These are phyloP conservation scores for Elsinoe fawcettii DNA, from an alignment of 2,329 filamentous ascomycete genomes.

Conservation along the genomic window DNA sequence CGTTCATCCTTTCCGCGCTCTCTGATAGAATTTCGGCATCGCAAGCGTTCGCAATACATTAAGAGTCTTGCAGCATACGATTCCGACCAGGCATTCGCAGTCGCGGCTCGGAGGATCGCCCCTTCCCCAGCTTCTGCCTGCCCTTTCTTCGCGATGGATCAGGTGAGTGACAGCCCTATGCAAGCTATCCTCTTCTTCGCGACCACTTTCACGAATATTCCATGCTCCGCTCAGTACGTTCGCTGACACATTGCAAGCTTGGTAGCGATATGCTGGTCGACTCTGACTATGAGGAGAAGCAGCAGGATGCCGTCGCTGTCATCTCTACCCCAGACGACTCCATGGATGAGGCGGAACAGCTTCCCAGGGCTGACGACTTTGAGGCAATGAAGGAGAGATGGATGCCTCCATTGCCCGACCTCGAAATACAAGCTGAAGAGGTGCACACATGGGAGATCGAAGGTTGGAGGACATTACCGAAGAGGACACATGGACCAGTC, in stretches of 20 bases:
- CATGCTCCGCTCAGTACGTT: not conserved
- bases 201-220: not conserved
- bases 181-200: not conserved
- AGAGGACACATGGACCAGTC: slow-evolving; percentile 78
- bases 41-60: not conserved
- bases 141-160: slow-evolving; percentile 11
- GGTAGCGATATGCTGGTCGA: slow-evolving; percentile 58
- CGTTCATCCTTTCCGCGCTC: not conserved
- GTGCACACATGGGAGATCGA: slow-evolving; percentile 81
- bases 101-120: slow-evolving; percentile 8
- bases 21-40: not conserved
- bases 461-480: slow-evolving; percentile 66
- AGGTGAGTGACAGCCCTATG: not conserved
- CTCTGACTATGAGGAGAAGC: slow-evolving; percentile 55
- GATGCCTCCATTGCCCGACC: slow-evolving; percentile 68
- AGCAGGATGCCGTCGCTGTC: slow-evolving; percentile 47
- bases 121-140: slow-evolving; percentile 14
- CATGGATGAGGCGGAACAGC: slow-evolving; percentile 41
- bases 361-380: slow-evolving; percentile 53
- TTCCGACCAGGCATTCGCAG: not conserved
- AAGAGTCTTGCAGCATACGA: not conserved
- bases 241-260: slow-evolving; percentile 37
- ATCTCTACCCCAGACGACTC: slow-evolving; percentile 53
- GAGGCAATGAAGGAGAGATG: slow-evolving; percentile 79
- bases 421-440: slow-evolving; percentile 68